These are phyloP conservation scores for Hericium coralloides DNA, from an alignment of 768 basidiomycete genomes.

Conservation along the genomic window DNA sequence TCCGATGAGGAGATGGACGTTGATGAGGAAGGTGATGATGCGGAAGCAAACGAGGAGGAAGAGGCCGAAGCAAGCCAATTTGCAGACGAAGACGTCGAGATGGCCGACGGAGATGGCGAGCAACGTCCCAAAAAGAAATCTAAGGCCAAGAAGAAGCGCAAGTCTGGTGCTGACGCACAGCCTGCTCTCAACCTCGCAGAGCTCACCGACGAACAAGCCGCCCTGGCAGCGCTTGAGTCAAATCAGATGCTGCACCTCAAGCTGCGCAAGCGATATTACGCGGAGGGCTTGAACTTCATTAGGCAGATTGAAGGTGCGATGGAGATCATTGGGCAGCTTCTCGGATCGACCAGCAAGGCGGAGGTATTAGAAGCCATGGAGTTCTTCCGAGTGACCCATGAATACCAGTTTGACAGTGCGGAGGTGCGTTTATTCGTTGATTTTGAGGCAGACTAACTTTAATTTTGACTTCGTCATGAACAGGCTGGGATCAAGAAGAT, in stretches of 20 bases:
- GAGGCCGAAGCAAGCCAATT: constrained; percentile 13
- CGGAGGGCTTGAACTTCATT: constrained; percentile 82
- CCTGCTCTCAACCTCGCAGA: constrained; percentile 49
- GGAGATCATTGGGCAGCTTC: constrained; percentile 61
- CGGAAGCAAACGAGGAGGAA: constrained; percentile 29
- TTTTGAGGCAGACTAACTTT: not conserved
- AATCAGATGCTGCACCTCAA: constrained; percentile 58
- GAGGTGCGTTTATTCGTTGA: constrained; percentile 37
- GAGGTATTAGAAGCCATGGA: constrained; percentile 83
- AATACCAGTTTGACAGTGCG: constrained; percentile 73
- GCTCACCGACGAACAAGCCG: constrained; percentile 62
- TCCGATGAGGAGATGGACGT: constrained; percentile 49
- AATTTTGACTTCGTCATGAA: not conserved
- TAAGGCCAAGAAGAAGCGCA: constrained; percentile 40
- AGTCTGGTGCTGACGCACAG: constrained; percentile 34
- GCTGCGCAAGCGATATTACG: constrained; percentile 77
- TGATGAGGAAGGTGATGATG: constrained; percentile 34
- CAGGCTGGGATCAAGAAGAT: constrained; percentile 90
- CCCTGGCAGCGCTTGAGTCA: constrained; percentile 58
- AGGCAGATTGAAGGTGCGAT: constrained; percentile 56
- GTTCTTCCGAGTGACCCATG: constrained; percentile 77
- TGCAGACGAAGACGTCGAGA: constrained; percentile 12
- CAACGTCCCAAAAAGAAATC: constrained; percentile 11
- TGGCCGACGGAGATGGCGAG: constrained; percentile 1
- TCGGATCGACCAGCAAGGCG: constrained; percentile 80